Evolutionary conservation across 768 basidiomycete species (phyloP).

Genomic region (Mycena vitilis): DNA sequence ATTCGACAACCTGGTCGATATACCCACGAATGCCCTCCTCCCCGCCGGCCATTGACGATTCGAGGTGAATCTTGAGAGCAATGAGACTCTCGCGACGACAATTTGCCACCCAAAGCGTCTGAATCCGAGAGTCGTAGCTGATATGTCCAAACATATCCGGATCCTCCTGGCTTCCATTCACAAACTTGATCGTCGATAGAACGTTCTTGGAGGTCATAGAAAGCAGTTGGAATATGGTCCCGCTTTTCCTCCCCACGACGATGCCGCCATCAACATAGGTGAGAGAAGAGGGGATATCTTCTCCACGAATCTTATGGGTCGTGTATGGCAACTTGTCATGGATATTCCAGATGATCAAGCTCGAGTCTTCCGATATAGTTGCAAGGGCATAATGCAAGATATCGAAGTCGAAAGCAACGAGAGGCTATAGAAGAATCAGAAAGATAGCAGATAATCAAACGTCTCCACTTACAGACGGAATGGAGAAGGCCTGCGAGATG

Average conservation of each 20-base stretch:
- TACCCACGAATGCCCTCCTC: conserved; percentile 74
- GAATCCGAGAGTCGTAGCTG: conserved; percentile 86
- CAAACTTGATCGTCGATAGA: conserved; percentile 83
- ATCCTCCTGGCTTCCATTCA: conserved; percentile 77
- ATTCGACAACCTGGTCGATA: conserved; percentile 87
- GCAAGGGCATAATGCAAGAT: conserved; percentile 81
- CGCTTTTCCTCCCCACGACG: conserved; percentile 84
- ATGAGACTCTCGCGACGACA: conserved; percentile 87
- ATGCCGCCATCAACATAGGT: conserved; percentile 90
- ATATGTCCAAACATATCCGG: conserved; percentile 90
- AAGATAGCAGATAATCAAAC: conserved; percentile 5
- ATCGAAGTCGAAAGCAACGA: conserved; percentile 90
- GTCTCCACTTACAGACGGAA: conserved; percentile 70
- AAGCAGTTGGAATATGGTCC: conserved; percentile 86
- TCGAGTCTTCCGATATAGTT: conserved; percentile 86
- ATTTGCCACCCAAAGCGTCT: conserved; percentile 90
- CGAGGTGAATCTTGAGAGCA: conserved; percentile 80
- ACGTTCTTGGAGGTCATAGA: conserved; percentile 80
- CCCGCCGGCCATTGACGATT: conserved; percentile 66
- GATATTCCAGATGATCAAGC: conserved; percentile 84
- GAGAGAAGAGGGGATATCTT: conserved; percentile 84
- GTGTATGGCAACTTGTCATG: conserved; percentile 82
- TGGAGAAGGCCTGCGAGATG: conserved; percentile 74
- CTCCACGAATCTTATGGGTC: conserved; percentile 80
- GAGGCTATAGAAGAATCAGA: conserved; percentile 59